phyloP scores from a whole-genome alignment of 2,329 filamentous ascomycete species.

The Neonectria coccinea region DNA sequence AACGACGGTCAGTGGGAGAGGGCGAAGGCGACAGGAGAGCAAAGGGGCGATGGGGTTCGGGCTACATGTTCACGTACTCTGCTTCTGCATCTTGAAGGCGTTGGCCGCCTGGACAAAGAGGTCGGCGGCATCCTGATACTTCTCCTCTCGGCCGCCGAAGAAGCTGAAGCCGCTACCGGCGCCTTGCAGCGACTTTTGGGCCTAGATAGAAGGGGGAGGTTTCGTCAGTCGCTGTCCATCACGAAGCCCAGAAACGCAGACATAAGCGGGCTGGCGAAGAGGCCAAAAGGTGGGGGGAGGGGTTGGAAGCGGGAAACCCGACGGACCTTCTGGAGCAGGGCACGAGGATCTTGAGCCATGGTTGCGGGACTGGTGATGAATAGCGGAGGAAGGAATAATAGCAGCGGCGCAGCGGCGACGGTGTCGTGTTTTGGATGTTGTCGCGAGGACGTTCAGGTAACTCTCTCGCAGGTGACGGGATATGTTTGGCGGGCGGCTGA shows the following conservation, averaged over 20 bases:
- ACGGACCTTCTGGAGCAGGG: slow-evolving; percentile 79
- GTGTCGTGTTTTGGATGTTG: slow-evolving; percentile 19
- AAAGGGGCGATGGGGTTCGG: no score
- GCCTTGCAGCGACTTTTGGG: slow-evolving; percentile 82
- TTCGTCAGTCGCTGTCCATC: slow-evolving; percentile 4
- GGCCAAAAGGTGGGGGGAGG: slow-evolving; percentile 39
- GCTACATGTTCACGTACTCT: slow-evolving; percentile 66
- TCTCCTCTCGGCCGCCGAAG: slow-evolving; percentile 88
- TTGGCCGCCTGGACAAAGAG: slow-evolving; percentile 90
- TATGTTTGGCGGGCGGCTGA: slow-evolving; percentile 14
- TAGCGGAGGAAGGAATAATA: slow-evolving; percentile 15
- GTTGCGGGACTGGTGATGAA: slow-evolving; percentile 34
- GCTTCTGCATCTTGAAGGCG: slow-evolving; percentile 88
- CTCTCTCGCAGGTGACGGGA: slow-evolving; percentile 25
- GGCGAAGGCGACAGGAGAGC: slow-evolving; percentile 12
- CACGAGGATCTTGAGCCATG: slow-evolving; percentile 84
- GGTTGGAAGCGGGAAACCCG: slow-evolving; percentile 19
- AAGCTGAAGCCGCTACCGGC: slow-evolving; percentile 87
- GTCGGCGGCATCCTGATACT: slow-evolving; percentile 90
- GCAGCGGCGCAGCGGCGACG: slow-evolving; percentile 34
- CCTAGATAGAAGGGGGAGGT: slow-evolving; percentile 64
- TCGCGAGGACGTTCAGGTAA: slow-evolving; percentile 25
- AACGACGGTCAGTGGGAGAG: neutral
- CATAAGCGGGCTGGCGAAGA: slow-evolving; percentile 14
- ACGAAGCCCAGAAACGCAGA: slow-evolving; percentile 25